Evolutionary conservation across 108 stramenopile genomes (phyloP), one percentile per base, ranked within the genome.

Genomic region (Skeletonema grethae): DNA sequence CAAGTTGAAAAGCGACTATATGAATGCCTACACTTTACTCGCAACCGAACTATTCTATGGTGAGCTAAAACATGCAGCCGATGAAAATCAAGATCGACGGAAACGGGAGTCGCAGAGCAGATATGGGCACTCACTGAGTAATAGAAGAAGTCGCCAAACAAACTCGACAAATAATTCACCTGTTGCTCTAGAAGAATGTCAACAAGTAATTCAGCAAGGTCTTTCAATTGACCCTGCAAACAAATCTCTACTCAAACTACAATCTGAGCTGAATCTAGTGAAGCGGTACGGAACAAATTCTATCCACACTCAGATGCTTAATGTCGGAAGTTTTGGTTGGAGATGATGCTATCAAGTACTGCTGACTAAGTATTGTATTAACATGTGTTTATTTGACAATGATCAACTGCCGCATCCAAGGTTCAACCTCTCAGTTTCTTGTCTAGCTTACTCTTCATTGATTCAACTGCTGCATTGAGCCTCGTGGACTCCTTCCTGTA

Each of bases 401-500:
- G 0, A 28, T 28, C 25, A 28, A 28, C 1, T 1, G 25, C 25
- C 25, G 25, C 25, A 28, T 28, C 25, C 25, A 15, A 43, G 41
- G 0, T 43, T 43, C 15, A 43, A 43, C 41, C 12, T 43, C 15
- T 43, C 41, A n/a, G 13, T 13, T 43, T 53, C 20, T 53, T 53
- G 5, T 53, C 50, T 3, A 53, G 22, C 50, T 53, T 53, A 24
- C 22, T 53, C 22, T 24, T 58, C 57, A 67, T 22, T 5, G 28
- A 22, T n/a, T 29, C 29, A 22, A 22, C 50, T 8, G 50, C 22
- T 53, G 50, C 50, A 45, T 83, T 73, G 5, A 83, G 55, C 38
- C 74, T 67, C 45, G 79, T 31, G 7, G 83, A 79, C 56, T 84
- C 75, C 61, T 80, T 80, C 39, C 76, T 84, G 53, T 80, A 84